phyloP scores from a whole-genome alignment of 441 rosid species.

The Gossypium trilobum region DNA sequence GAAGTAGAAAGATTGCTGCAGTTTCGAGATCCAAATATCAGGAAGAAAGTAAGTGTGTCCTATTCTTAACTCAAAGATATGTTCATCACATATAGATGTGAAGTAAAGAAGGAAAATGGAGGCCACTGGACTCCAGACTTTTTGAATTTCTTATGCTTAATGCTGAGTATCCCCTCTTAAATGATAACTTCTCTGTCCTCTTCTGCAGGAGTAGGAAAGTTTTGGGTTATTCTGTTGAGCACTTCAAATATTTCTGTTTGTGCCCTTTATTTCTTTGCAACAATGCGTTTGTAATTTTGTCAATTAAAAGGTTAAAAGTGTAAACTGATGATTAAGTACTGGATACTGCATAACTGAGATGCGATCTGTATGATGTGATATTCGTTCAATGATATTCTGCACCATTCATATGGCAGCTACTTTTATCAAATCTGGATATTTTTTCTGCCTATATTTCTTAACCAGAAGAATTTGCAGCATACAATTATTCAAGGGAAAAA shows the following conservation, averaged over 20 bases:
- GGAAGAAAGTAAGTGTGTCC: slow-evolving; percentile 63
- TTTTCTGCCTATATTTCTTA: background rate
- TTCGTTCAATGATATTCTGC: background rate
- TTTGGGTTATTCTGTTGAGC: background rate
- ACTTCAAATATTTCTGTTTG: background rate
- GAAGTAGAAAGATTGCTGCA: slow-evolving; percentile 94
- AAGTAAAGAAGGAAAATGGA: background rate
- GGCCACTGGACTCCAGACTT: background rate
- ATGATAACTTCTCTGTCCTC: background rate
- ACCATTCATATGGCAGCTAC: background rate
- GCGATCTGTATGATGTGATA: background rate
- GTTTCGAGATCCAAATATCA: slow-evolving; percentile 96
- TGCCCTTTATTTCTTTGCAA: background rate
- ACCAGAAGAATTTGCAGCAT: background rate
- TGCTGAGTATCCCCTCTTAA: background rate
- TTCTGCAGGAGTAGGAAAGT: background rate
- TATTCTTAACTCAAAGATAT: slow-evolving; percentile 10
- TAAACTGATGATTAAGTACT: background rate
- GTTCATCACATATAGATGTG: background rate
- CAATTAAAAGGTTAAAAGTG: background rate
- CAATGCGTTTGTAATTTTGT: background rate
- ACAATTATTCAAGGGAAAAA: background rate
- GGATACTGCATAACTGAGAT: background rate
- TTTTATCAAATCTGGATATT: background rate
- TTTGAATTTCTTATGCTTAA: background rate